Base-by-base conservation (phyloP, 768 basidiomycete genomes). In the Pleurotus platypus region DNA sequence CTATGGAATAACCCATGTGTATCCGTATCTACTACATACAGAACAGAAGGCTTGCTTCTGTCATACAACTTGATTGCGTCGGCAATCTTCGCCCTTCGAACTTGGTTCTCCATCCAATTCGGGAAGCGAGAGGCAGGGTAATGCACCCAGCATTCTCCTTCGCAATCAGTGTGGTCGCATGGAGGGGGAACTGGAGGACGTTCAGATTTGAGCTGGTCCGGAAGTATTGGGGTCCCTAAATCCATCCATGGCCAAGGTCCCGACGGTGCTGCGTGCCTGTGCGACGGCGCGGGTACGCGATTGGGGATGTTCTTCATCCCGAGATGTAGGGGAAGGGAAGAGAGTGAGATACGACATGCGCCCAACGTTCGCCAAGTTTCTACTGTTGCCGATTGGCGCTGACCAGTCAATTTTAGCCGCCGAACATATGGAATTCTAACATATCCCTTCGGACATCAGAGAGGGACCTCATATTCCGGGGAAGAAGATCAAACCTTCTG, bases 91-190 rank as follows among this genome's bases (percentile, higher is more conserved):
- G 73, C 74, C 47, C 69, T 64, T 0, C 39, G 0, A 16, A 77
- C 71, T 50, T 76, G 76, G 37, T 59, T 64, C 7, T 59, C 58
- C 1, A 68, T 77, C 77, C 77, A 76, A 49, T 77, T 78, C 45
- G 70, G 69, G 47, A 78, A 78, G 38, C 68, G 65, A 3, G 70
- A 72, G 50, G 73, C 67, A 1, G 78, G 77, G 58, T 78, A 78
- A 20, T 54, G 47, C 5, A 9, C 37, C 76, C 76, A 78, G 3
- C 55, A 40, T 15, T 30, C 13, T 13, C 54, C 45, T 16, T 56
- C 20, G 48, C 60, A 58, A 15, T 55, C 20, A 15, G 15, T 43
- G 40, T 61, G 58, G 30, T 51, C 48, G 38, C 58, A 60, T 13
- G 57, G 57, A 27, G 49, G 42, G 13, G 49, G 49, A 5, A 24